These are phyloP conservation scores for Globisporangium rhizosaccharum DNA, from an alignment of 352 stramenopile species.

Conservation along the genomic window DNA sequence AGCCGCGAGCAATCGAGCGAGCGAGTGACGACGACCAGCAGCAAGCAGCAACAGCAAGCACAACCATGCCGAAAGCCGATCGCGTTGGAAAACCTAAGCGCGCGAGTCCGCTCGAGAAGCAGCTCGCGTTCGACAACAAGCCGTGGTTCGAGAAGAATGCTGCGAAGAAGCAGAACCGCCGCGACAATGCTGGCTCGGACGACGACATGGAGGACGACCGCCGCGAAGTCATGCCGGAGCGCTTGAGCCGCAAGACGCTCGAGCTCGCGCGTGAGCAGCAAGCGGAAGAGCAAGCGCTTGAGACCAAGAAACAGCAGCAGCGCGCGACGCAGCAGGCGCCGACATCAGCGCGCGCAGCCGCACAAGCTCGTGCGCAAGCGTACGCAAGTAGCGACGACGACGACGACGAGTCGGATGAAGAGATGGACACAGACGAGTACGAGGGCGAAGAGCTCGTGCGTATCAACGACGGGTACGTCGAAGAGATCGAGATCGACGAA, in stretches of 20 bases:
- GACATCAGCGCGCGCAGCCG: conserved; percentile 6
- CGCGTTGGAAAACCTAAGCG: conserved; percentile 73
- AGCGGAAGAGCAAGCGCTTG: conserved; percentile 59
- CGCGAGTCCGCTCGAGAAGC: conserved; percentile 82
- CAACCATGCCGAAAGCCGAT: conserved; percentile 61
- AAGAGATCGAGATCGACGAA: conserved; percentile 86
- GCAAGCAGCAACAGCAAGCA: neutral
- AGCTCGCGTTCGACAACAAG: conserved; percentile 82
- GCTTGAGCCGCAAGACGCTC: conserved; percentile 77
- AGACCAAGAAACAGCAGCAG: conserved; percentile 33
- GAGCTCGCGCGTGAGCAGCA: conserved; percentile 74
- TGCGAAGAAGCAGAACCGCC: conserved; percentile 26
- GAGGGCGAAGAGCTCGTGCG: conserved; percentile 86
- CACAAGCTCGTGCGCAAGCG: conserved; percentile 18
- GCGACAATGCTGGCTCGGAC: conserved; percentile 25
- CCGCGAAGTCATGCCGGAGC: conserved; percentile 71
- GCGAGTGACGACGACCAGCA: neutral
- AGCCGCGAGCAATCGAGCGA: neutral
- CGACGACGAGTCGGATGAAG: conserved; percentile 73
- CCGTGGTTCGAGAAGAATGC: conserved; percentile 75
- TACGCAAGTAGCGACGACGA: conserved; percentile 65
- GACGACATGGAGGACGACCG: conserved; percentile 58
- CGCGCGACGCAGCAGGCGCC: conserved; percentile 8
- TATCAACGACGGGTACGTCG: conserved; percentile 89
- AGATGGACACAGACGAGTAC: conserved; percentile 86